Evolutionary conservation across 2,329 filamentous ascomycete genomes (phyloP).

Genomic region (Aspergillus melleus): DNA sequence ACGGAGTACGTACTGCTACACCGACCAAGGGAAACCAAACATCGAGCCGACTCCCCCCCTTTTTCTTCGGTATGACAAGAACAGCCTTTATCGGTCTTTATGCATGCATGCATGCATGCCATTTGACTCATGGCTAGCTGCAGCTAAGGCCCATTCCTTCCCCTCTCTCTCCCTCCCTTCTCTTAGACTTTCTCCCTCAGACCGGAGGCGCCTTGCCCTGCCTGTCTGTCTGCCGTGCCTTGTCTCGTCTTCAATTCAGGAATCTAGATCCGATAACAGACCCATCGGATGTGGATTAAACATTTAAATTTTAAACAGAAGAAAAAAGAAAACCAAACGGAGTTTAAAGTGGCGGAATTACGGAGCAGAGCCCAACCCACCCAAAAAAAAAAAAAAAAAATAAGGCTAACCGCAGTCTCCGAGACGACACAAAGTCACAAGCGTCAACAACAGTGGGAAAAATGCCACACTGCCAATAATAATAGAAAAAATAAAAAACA

Average conservation of each 20-base stretch:
- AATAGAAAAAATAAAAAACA: not conserved
- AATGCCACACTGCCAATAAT: not conserved
- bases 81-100: conserved; percentile 1
- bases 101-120: conserved; percentile 18
- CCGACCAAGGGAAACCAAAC: not conserved
- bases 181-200: not conserved
- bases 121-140: conserved; percentile 21
- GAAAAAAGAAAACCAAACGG: not conserved
- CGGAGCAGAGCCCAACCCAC: too few relatives aligned
- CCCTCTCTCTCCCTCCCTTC: too few relatives aligned
- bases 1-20: not conserved
- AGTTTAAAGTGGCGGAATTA: not conserved
- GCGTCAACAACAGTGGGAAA: too few relatives aligned
- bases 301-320: not conserved
- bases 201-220: not conserved
- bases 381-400: not conserved
- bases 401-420: too few relatives aligned
- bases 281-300: not conserved
- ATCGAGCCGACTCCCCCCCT: not conserved
- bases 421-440: too few relatives aligned
- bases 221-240: not conserved
- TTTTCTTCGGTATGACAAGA: not conserved
- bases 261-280: not conserved
- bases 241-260: not conserved
- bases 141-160: conserved; percentile 5